Conservation (phyloP, 2,329 filamentous ascomycete genomes). For the Phaeosphaeriaceae sp. region DNA sequence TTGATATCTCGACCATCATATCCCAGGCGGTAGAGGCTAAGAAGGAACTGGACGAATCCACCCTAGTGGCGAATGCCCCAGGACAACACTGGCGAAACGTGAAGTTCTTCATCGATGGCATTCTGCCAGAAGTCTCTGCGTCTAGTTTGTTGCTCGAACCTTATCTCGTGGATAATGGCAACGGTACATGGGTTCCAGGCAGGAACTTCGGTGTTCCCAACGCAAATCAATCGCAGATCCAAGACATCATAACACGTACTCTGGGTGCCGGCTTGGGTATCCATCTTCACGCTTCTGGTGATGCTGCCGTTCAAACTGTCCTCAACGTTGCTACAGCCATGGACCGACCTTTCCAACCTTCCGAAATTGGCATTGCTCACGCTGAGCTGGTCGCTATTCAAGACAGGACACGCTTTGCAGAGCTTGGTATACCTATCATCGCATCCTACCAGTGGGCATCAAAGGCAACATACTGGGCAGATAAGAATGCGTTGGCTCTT, state of each 20-base stretch:
- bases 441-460: constrained; percentile 4
- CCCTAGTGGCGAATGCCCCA: not conserved
- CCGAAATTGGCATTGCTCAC: too few relatives aligned
- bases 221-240: constrained; percentile 1
- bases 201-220: constrained; percentile 5
- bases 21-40: not conserved
- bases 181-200: constrained; percentile 5
- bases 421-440: constrained; percentile 1
- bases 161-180: constrained; percentile 2
- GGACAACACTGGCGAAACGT: constrained; percentile 3
- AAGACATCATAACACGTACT: constrained; percentile 1
- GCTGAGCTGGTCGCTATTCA: not conserved
- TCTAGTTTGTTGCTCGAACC: constrained; percentile 1
- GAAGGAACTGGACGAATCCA: not conserved
- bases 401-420: constrained; percentile 3
- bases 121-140: not conserved
- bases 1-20: not conserved
- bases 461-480: constrained; percentile 1
- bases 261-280: constrained; percentile 1
- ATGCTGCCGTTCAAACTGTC: not conserved
- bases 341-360: not conserved
- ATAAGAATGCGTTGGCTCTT: not conserved
- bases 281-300: constrained; percentile 4
- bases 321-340: constrained; percentile 2
- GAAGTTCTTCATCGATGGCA: constrained; percentile 8